Evolutionary conservation across 306 rosid species (phyloP).

Genomic region (Hylodesmum podocarpum): DNA sequence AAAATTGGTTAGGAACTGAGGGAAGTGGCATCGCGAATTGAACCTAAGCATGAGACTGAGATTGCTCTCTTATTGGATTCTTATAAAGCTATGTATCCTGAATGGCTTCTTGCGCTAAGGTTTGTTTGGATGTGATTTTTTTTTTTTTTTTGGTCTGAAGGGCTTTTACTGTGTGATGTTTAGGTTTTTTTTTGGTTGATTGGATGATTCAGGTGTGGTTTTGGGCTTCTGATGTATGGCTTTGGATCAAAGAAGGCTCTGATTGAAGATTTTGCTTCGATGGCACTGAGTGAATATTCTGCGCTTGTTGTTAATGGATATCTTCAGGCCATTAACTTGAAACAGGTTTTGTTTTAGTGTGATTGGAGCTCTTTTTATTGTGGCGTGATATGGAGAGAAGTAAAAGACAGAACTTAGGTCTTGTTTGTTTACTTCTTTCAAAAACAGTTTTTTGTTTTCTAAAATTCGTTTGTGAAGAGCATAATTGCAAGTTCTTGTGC

Average conservation of each 20-base stretch:
- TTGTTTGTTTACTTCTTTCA: not conserved
- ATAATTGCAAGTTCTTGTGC: not conserved
- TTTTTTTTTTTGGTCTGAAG: not conserved
- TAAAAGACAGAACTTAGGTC: not conserved
- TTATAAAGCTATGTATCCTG: constrained; percentile 52
- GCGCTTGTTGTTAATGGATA: constrained; percentile 85
- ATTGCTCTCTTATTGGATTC: constrained; percentile 44
- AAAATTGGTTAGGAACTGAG: constrained; percentile 63
- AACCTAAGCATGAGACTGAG: constrained; percentile 82
- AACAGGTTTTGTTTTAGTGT: constrained; percentile 61
- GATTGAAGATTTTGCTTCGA: constrained; percentile 93
- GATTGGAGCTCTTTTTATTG: not conserved
- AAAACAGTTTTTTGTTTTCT: not conserved
- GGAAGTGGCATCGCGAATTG: constrained; percentile 53
- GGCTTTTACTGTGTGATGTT: not conserved
- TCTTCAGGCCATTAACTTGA: constrained; percentile 77
- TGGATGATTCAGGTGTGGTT: constrained; percentile 58
- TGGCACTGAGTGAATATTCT: constrained; percentile 58
- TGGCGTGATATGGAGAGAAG: not conserved
- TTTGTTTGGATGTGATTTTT: not conserved
- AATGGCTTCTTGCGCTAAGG: constrained; percentile 78
- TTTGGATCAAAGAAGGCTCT: constrained; percentile 89
- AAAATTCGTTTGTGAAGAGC: not conserved
- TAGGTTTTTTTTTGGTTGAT: not conserved
- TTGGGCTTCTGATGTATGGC: constrained; percentile 85